Conservation (phyloP, 208 protist species). For the Acanthamoeba rhysodes region DNA sequence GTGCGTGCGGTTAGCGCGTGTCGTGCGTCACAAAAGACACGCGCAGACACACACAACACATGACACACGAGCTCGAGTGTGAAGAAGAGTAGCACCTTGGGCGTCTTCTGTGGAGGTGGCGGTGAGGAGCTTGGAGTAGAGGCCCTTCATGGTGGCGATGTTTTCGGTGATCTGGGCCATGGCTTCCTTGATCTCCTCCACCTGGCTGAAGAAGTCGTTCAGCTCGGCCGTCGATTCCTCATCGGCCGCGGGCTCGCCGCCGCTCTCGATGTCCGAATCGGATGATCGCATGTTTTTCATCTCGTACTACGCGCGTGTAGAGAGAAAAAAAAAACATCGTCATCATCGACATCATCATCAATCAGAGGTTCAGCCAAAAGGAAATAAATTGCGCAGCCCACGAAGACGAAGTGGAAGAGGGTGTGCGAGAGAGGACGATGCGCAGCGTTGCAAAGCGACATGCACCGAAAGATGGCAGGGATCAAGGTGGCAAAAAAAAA, state of each 20-base stretch:
- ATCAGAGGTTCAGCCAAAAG: too few relatives aligned
- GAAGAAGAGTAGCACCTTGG: not conserved
- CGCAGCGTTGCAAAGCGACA: not conserved
- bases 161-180: slow-evolving; percentile 64
- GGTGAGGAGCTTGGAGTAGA: slow-evolving; percentile 65
- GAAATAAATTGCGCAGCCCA: too few relatives aligned
- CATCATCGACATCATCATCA: not conserved
- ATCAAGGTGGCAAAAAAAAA: too few relatives aligned
- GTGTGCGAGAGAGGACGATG: not conserved
- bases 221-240: slow-evolving; percentile 62
- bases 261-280: slow-evolving; percentile 23
- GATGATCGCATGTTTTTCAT: not conserved
- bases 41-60: not conserved
- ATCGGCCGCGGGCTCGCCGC: slow-evolving; percentile 16
- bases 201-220: slow-evolving; percentile 64
- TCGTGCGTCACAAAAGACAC: not conserved
- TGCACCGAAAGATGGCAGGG: too few relatives aligned
- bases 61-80: not conserved
- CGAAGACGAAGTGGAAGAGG: not conserved
- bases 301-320: not conserved
- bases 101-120: slow-evolving; percentile 53
- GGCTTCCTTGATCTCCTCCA: slow-evolving; percentile 65
- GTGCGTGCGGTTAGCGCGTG: not conserved
- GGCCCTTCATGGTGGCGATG: slow-evolving; percentile 58
- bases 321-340: not conserved